These are phyloP conservation scores for Ocimum tenuiflorum DNA, from an alignment of 257 asterid genomes.

Conservation along the genomic window DNA sequence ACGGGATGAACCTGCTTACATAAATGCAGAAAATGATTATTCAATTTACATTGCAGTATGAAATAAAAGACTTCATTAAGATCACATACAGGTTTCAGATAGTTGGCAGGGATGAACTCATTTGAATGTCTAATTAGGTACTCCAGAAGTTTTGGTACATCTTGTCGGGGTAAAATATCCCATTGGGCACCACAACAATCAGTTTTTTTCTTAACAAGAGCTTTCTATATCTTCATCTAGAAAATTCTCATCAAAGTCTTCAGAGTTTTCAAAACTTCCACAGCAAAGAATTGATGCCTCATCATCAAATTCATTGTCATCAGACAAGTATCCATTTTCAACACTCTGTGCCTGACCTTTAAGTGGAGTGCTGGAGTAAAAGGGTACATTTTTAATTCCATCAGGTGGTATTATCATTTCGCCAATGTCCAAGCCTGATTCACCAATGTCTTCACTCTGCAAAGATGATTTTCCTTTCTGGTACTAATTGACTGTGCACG, in stretches of 20 bases:
- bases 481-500: constrained; percentile 43
- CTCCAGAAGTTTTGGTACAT: constrained; percentile 77
- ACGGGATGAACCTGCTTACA: constrained; percentile 79
- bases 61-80: background rate
- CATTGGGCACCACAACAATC: constrained; percentile 77
- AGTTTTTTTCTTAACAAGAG: constrained; percentile 33
- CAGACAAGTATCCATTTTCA: constrained; percentile 40
- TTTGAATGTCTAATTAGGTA: constrained; percentile 64
- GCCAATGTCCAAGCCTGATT: constrained; percentile 56
- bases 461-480: constrained; percentile 67
- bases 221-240: constrained; percentile 46
- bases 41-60: constrained; percentile 4
- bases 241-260: constrained; percentile 51
- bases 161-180: constrained; percentile 84
- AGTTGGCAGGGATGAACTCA: constrained; percentile 54
- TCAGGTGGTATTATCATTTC: constrained; percentile 38
- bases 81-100: constrained; percentile 45
- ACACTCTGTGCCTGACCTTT: constrained; percentile 28
- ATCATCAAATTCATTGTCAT: constrained; percentile 58
- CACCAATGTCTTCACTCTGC: constrained; percentile 69
- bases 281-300: constrained; percentile 63
- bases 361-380: constrained; percentile 34
- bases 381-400: constrained; percentile 50
- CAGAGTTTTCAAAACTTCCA: constrained; percentile 58
- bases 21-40: constrained; percentile 3